Conservation (phyloP, 805 yeast genomes). For the Zygosaccharomyces pseudorouxii region DNA sequence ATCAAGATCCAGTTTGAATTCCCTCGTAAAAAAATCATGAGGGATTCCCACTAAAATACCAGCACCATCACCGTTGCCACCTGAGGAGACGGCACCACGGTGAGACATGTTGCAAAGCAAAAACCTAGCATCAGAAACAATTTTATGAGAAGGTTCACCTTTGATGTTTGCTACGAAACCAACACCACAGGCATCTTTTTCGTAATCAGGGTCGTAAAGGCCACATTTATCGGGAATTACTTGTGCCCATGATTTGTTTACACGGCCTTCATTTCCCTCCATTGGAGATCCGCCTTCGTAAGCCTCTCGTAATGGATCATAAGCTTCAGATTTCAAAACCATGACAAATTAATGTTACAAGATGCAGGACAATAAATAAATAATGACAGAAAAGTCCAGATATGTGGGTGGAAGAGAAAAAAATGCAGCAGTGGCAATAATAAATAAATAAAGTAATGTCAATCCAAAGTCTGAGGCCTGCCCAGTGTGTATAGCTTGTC, state of each 20-base stretch:
- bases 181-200: constrained; percentile 98
- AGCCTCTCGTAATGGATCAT: constrained; percentile 28
- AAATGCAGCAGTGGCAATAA: neutral
- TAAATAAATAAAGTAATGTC: neutral
- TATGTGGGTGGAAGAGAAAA: neutral
- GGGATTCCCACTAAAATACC: constrained; percentile 93
- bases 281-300: constrained; percentile 31
- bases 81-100: constrained; percentile 95
- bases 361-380: constrained; percentile 4
- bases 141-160: constrained; percentile 82
- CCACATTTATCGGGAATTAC: constrained; percentile 84
- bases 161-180: constrained; percentile 95
- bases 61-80: constrained; percentile 99
- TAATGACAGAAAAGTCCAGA: neutral
- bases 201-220: constrained; percentile 87
- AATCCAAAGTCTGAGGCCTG: neutral
- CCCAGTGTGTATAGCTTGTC: neutral
- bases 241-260: constrained; percentile 86
- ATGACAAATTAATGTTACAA: constrained; percentile 1
- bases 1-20: constrained; percentile 67
- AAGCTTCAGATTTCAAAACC: constrained; percentile 24
- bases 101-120: constrained; percentile 96
- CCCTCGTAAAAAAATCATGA: constrained; percentile 79
- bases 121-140: constrained; percentile 83
- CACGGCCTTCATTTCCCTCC: constrained; percentile 12